Evolutionary conservation across 805 yeast genomes (phyloP), one percentile per base, ranked within the genome.

Genomic region (Saturnispora dispora): DNA sequence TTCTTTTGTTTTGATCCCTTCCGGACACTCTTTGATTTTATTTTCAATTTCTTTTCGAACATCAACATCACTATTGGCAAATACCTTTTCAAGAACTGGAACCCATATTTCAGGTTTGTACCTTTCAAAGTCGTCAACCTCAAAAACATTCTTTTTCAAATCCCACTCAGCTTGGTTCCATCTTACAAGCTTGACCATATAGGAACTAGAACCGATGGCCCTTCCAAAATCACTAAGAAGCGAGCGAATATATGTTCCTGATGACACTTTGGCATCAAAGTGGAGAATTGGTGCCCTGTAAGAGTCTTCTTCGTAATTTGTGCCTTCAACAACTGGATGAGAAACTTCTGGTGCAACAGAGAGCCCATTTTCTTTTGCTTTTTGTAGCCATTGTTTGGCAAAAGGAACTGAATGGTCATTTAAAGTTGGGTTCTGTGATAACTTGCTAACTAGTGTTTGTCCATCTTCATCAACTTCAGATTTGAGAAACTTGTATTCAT

Each of bases 231-330:
- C 99, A 67, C 95, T 88, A 46, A 93, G 75, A 50, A 93, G 70
- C 2, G 96, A 85, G 57, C 99, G 76, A 46, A 93, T 89, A 61
- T 93, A 93, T 0, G 98, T 93, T 1, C 99, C 99, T 0, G 97
- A 88, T 1, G 96, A 85, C 0, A 91, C 99, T 35, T 78, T 76
- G 4, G 95, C 79, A 15, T 75, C 77, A 57, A 93, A 79, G 59
- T 85, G 90, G 25, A 91, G 60, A 46, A 84, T 59, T 2, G 95
- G 93, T 2, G 88, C 81, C 55, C 76, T 72, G 52, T 72, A 75
- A 3, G 56, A 60, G 2, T 71, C 75, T 3, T 73, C 73, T 32
- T 60, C 56, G 22, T 61, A 64, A 3, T 55, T 55, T 6, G 70
- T 71, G 2, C 58, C 53, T 20, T 72, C 71, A 11, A 65, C 60